Evolutionary conservation across 306 rosid genomes (phyloP).

Genomic region (Acacia acuminata): DNA sequence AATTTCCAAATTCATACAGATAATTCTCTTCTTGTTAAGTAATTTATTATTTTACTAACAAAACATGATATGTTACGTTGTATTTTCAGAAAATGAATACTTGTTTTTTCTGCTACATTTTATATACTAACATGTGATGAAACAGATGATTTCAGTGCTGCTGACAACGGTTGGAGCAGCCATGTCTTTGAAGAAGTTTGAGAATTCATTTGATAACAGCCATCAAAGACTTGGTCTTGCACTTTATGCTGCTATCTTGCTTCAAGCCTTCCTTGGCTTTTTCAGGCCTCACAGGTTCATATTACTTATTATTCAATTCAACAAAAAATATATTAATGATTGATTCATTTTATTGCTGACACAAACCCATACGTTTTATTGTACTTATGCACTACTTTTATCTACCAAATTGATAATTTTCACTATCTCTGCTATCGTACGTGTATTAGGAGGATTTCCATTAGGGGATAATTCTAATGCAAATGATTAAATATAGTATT

Average conservation of each 20-base stretch:
- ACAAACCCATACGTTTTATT: neutral
- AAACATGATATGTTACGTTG: neutral
- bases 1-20: neutral
- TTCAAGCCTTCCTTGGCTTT: conserved; percentile 74
- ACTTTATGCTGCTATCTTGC: conserved; percentile 70
- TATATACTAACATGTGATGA: conserved; percentile 24
- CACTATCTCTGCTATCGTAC: no score
- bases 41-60: neutral
- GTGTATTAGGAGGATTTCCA: no score
- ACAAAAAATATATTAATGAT: neutral
- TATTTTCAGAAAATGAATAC: neutral
- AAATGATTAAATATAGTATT: neutral
- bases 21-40: neutral
- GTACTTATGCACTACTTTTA: no score
- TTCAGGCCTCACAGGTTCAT: conserved; percentile 88
- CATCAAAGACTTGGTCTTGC: conserved; percentile 94
- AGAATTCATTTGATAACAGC: conserved; percentile 83
- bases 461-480: no score
- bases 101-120: neutral
- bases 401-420: no score
- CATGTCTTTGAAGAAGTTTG: conserved; percentile 76
- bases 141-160: conserved; percentile 67
- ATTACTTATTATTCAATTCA: neutral
- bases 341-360: neutral
- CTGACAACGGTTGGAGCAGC: conserved; percentile 83